Conservation (phyloP, 768 basidiomycete species). For the Crucibulum laeve region DNA sequence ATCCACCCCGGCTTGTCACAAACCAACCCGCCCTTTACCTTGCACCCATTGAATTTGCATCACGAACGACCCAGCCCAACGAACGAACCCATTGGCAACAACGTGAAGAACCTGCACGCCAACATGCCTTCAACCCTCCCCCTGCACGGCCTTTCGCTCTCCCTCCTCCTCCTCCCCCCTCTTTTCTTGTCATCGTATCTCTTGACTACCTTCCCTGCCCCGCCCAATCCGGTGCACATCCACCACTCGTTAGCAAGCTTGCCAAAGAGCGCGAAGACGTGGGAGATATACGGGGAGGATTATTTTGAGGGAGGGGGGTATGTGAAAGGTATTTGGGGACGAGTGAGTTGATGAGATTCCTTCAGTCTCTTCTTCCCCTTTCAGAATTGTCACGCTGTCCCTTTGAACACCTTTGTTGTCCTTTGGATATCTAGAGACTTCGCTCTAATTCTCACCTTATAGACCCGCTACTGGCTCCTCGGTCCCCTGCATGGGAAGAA, state of each 20-base stretch:
- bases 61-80: no score
- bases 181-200: conserved; percentile 58
- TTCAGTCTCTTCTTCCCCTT: conserved; percentile 54
- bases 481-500: conserved; percentile 69
- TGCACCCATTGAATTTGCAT: no score
- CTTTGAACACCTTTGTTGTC: not conserved
- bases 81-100: no score
- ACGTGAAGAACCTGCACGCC: no score
- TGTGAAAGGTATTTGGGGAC: conserved; percentile 60
- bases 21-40: no score
- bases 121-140: conserved; percentile 26
- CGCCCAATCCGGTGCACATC: conserved; percentile 44
- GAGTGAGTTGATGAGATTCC: conserved; percentile 32
- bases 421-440: not conserved
- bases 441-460: conserved; percentile 4
- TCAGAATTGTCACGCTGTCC: conserved; percentile 32
- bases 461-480: conserved; percentile 75
- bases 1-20: no score
- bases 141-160: conserved; percentile 45
- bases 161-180: conserved; percentile 57
- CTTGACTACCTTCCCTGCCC: conserved; percentile 60
- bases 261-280: conserved; percentile 48
- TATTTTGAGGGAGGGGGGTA: conserved; percentile 63
- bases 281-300: conserved; percentile 70
- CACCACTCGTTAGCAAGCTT: conserved; percentile 60